These are phyloP conservation scores for Tetrahymena elliotti DNA, from an alignment of 73 alveolate genomes.

Conservation along the genomic window DNA sequence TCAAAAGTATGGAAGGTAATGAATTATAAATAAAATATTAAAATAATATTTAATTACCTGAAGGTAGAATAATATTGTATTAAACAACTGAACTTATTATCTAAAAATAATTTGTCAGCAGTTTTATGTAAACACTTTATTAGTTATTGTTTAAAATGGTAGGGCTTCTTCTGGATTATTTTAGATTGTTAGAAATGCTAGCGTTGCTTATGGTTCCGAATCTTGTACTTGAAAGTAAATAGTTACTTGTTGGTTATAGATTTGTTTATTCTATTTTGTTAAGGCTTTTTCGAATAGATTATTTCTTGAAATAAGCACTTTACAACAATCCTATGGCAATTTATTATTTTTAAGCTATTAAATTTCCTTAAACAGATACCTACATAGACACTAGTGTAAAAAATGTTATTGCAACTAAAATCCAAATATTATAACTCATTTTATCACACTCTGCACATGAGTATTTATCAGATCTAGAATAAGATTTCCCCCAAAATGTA, in stretches of 20 bases:
- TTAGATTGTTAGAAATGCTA: not conserved
- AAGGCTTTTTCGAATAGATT: not conserved
- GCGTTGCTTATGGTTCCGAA: not conserved
- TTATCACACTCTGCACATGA: not conserved
- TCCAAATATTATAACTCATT: not conserved
- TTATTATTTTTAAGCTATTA: not conserved
- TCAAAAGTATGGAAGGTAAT: no score
- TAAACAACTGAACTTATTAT: constrained; percentile 1
- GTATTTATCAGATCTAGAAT: not conserved
- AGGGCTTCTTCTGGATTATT: not conserved
- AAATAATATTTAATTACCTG: not conserved
- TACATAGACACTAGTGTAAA: constrained; percentile 8
- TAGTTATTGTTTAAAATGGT: not conserved
- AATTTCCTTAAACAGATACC: not conserved
- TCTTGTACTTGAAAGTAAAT: not conserved
- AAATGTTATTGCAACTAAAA: not conserved
- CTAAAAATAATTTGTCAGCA: not conserved
- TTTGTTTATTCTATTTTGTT: not conserved
- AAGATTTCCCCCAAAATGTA: not conserved
- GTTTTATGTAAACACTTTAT: not conserved
- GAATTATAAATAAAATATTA: no score
- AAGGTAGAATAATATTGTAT: not conserved
- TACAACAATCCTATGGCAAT: not conserved
- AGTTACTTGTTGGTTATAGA: not conserved
- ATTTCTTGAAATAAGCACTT: not conserved